Conservation (phyloP, 345 rosid species). For the Linum tenue region DNA sequence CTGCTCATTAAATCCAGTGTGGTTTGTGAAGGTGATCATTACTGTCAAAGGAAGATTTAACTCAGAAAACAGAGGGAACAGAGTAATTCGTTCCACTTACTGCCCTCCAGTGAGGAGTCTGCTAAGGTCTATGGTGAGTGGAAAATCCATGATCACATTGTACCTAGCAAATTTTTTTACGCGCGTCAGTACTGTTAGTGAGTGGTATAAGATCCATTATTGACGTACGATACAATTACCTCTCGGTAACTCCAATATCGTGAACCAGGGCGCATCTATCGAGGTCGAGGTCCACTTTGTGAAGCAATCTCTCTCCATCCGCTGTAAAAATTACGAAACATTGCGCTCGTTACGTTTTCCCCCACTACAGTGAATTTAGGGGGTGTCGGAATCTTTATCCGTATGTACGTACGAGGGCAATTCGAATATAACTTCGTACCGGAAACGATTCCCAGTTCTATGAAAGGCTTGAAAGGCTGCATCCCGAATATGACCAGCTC, state of each 20-base stretch:
- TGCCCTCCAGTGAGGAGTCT: constrained; percentile 40
- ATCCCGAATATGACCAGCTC: constrained; percentile 35
- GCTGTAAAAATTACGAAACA: constrained; percentile 9
- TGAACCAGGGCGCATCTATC: constrained; percentile 28
- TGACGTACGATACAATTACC: constrained; percentile 13
- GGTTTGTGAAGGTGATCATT: too few species aligned
- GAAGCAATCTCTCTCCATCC: constrained; percentile 32
- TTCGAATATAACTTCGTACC: constrained; percentile 10
- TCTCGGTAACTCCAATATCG: constrained; percentile 33
- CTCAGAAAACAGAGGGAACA: too few species aligned
- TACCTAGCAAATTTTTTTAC: constrained; percentile 22
- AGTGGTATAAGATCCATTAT: too few species aligned
- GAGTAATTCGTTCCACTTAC: constrained; percentile 24
- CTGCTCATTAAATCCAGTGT: constrained; percentile 8
- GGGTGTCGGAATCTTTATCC: too few species aligned
- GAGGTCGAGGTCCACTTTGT: constrained; percentile 33
- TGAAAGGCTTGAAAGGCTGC: constrained; percentile 23
- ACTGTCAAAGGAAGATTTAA: too few species aligned
- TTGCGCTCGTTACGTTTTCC: too few species aligned
- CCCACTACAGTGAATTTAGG: too few species aligned
- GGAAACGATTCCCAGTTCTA: constrained; percentile 32
- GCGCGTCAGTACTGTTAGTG: too few species aligned
- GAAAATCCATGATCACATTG: constrained; percentile 42
- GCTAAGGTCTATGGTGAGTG: constrained; percentile 26
- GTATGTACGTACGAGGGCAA: too few species aligned